Percentiles rank a stretch among this genome's conserved stretches.
phyloP scores from a whole-genome alignment of 345 rosid species.

The Microcos paniculata region DNA sequence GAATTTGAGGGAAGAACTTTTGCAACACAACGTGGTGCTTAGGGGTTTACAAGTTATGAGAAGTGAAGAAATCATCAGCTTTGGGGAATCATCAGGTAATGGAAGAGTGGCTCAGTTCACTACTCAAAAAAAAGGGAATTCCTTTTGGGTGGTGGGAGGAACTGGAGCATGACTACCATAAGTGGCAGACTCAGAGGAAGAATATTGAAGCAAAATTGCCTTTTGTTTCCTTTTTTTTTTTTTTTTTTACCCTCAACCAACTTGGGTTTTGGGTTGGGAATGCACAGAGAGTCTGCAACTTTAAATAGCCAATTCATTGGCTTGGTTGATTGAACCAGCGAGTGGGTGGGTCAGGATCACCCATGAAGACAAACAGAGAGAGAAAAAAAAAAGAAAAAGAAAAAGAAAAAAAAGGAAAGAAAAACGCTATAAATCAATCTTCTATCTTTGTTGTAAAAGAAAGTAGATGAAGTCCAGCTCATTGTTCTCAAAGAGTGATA shows the following conservation, averaged over 20 bases:
- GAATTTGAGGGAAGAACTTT: too few relatives aligned
- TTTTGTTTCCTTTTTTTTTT: too few relatives aligned
- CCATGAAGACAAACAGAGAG: background rate
- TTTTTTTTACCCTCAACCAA: background rate
- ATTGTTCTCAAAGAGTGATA: conserved; percentile 22
- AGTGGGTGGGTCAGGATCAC: conserved; percentile 1
- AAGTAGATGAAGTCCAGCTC: conserved; percentile 45
- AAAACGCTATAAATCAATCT: background rate
- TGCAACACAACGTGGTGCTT: too few relatives aligned
- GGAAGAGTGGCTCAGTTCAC: too few relatives aligned
- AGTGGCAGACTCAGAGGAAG: conserved; percentile 11
- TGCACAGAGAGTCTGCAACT: conserved; percentile 14
- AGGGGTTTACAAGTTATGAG: too few relatives aligned
- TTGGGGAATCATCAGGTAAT: too few relatives aligned
- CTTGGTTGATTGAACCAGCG: background rate
- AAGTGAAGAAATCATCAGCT: too few relatives aligned
- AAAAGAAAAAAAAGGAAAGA: too few relatives aligned
- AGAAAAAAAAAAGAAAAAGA: background rate
- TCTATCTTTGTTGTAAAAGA: conserved; percentile 2
- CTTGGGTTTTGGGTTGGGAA: background rate
- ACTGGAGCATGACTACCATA: conserved; percentile 9
- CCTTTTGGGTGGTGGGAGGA: conserved; percentile 5
- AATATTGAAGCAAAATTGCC: background rate
- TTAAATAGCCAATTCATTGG: conserved; percentile 20
- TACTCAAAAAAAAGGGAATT: conserved; percentile 5